phyloP scores from a whole-genome alignment of 1,284 basidiomycete genomes.

The Sporisorium iseilematis-ciliati region DNA sequence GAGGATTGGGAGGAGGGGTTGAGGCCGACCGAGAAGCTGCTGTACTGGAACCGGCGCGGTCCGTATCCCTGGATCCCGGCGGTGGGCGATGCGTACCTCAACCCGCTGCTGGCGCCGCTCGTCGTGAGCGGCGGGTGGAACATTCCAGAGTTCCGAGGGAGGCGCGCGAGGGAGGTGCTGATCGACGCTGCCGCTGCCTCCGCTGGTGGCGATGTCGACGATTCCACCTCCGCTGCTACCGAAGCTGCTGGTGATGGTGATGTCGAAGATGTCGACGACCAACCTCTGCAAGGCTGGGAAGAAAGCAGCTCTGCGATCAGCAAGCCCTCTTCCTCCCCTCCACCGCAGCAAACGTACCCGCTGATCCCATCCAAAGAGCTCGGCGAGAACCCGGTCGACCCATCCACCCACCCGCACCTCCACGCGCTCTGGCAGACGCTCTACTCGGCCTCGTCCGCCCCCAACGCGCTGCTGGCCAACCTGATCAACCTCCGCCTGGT shows the following conservation, averaged over 20 bases:
- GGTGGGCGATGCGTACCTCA: slow-evolving; percentile 9
- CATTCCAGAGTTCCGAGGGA: slow-evolving; percentile 18
- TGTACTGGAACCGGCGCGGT: slow-evolving; percentile 25
- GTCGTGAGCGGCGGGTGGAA: slow-evolving; percentile 26
- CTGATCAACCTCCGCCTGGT: slow-evolving; percentile 20
- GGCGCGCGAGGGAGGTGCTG: neutral
- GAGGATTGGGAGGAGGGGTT: slow-evolving; percentile 19
- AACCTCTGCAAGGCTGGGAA: slow-evolving; percentile 19
- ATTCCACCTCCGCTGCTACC: too few relatives aligned
- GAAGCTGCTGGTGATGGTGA: too few relatives aligned
- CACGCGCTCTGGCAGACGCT: slow-evolving; percentile 16
- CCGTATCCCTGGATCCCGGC: slow-evolving; percentile 34
- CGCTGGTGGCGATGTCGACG: neutral
- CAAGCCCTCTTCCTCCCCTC: too few relatives aligned
- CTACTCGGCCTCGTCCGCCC: slow-evolving; percentile 4
- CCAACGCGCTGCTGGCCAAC: slow-evolving; percentile 21
- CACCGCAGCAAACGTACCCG: slow-evolving; percentile 4
- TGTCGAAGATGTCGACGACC: slow-evolving; percentile 27
- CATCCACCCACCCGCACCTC: slow-evolving; percentile 21
- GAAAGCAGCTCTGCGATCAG: too few relatives aligned
- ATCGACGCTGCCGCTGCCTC: slow-evolving; percentile 6
- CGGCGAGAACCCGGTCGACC: slow-evolving; percentile 41
- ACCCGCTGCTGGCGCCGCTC: slow-evolving; percentile 23
- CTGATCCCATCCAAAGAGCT: slow-evolving; percentile 35
- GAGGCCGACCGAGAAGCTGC: slow-evolving; percentile 38